Conservation (phyloP, 2,329 filamentous ascomycete species). For the Aspergillus vadensis region DNA sequence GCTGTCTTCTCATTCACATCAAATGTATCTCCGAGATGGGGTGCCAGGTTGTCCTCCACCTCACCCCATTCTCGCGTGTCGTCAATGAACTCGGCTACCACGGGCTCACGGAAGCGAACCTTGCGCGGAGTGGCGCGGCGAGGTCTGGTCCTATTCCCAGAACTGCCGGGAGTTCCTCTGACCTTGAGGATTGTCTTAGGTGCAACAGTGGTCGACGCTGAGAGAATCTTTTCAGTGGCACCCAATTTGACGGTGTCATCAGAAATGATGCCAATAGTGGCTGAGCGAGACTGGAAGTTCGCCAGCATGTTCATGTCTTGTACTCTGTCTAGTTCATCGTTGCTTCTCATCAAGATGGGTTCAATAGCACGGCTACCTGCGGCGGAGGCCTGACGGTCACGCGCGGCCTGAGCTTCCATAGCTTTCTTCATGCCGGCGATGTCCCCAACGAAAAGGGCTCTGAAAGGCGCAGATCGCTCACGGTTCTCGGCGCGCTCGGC, state of each 20-base stretch:
- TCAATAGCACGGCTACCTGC: neutral
- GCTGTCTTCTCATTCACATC: neutral
- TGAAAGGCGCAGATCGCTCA: neutral
- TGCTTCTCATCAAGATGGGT: neutral
- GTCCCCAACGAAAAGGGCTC: neutral
- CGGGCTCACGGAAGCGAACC: constrained; percentile 20
- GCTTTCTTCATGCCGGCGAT: neutral
- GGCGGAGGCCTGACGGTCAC: neutral
- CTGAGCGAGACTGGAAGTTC: too few species aligned
- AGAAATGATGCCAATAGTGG: too few species aligned
- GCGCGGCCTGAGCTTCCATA: neutral
- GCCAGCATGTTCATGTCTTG: too few species aligned
- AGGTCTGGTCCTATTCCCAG: neutral
- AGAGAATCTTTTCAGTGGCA: too few species aligned
- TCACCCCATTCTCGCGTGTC: neutral
- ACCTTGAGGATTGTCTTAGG: neutral
- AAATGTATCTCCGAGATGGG: constrained; percentile 9
- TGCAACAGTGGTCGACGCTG: neutral
- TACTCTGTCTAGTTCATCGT: neutral
- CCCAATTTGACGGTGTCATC: too few species aligned
- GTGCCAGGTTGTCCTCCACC: constrained; percentile 14
- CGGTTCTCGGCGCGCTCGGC: neutral
- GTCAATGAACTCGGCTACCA: constrained; percentile 7
- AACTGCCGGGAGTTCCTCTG: neutral
- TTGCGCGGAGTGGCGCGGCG: neutral